Evolutionary conservation across 345 rosid species (phyloP), one percentile per base, ranked within the genome.

Genomic region (Citrus maxima): DNA sequence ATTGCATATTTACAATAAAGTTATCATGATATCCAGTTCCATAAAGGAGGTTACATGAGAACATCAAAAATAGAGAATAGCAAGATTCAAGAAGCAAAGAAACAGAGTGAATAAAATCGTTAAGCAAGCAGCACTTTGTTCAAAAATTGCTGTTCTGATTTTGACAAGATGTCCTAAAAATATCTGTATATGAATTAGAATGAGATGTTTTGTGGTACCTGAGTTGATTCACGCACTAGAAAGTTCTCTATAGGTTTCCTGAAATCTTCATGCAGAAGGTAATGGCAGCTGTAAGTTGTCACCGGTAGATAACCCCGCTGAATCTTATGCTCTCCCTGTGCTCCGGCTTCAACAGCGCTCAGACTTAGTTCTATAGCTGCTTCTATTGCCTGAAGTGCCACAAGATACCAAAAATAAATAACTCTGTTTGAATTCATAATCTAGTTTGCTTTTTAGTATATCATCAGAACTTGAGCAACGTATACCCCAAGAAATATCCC

Each of bases 301-400:
- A 93, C 97, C 0, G 99, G 99, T 49, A 93, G 79, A 85, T 92
- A 95, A 56, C 99, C 99, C 1, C 99, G 92, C 76, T 92, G 97
- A 77, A 95, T 91, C 86, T 95, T 95, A 77, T 95, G 99, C 84
- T 95, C 99, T 14, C 99, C 99, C 77, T 95, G 99, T 72, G 99
- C 99, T 85, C 99, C 98, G 7, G 99, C 99, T 85, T 95, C 99
- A 22, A 95, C 99, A 1, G 97, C 88, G 40, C 78, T 85, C 19
- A 94, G 85, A 80, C 89, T 82, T 73, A 93, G 91, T 77, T 94
- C 97, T 55, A 94, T 93, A 1, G 95, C 98, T 70, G 97, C 98
- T 87, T 94, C 98, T 55, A 94, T 94, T 67, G 97, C 98, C 98
- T 94, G 84, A 25, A 21, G 65, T 21, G 32, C 62, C 73, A 76